These are phyloP conservation scores for Alternaria burnsii DNA, from an alignment of 2,329 filamentous ascomycete species.

Conservation along the genomic window DNA sequence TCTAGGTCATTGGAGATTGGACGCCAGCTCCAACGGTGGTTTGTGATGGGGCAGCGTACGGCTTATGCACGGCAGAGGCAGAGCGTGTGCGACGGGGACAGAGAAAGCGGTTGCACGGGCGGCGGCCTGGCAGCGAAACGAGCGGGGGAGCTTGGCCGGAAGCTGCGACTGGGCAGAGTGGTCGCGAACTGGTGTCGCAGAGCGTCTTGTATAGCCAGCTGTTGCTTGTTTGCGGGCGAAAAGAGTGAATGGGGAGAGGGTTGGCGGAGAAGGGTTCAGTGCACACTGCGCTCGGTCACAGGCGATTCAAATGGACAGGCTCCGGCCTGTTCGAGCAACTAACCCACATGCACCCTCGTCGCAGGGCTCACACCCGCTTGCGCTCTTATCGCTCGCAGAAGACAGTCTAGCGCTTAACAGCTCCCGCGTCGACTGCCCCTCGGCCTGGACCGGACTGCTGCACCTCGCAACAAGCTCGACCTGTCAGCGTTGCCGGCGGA, in stretches of 20 bases:
- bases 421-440: slow-evolving; percentile 21
- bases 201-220: neutral
- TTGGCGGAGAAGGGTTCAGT: slow-evolving; percentile 18
- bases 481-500: neutral
- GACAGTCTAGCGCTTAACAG: slow-evolving; percentile 26
- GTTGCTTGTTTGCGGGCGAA: slow-evolving; percentile 14
- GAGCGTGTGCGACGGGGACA: slow-evolving; percentile 40
- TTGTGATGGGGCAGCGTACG: slow-evolving; percentile 35
- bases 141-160: slow-evolving; percentile 26
- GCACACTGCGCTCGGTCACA: slow-evolving; percentile 16
- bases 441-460: slow-evolving; percentile 19
- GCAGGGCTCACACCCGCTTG: slow-evolving; percentile 28
- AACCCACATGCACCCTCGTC: slow-evolving; percentile 29
- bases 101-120: slow-evolving; percentile 36
- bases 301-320: slow-evolving; percentile 18
- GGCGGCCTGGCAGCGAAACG: slow-evolving; percentile 22
- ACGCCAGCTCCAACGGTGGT: slow-evolving; percentile 41
- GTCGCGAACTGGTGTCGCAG: slow-evolving; percentile 1
- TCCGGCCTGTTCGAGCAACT: slow-evolving; percentile 19
- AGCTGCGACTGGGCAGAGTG: slow-evolving; percentile 22
- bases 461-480: neutral
- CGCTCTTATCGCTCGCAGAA: slow-evolving; percentile 34
- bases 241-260: slow-evolving; percentile 14
- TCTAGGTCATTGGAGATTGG: slow-evolving; percentile 49
- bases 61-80: slow-evolving; percentile 28